Conservation (phyloP, 495 filamentous ascomycete species). For the Neurospora sp. region DNA sequence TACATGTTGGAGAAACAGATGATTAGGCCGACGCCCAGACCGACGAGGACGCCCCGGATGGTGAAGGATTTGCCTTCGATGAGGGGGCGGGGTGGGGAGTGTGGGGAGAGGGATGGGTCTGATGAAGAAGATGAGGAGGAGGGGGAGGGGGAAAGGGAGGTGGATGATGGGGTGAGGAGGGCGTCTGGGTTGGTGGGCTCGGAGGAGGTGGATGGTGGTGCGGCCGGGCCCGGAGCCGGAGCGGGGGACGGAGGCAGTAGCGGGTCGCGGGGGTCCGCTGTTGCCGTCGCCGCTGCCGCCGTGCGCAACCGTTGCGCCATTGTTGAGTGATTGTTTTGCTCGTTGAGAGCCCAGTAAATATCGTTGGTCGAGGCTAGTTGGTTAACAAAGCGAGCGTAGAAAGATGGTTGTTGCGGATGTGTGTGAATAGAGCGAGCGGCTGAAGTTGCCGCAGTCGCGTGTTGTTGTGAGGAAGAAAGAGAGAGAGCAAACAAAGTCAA, state of each 20-base stretch:
- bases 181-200: not conserved
- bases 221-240: not conserved
- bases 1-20: slow-evolving; percentile 97
- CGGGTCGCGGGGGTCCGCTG: not conserved
- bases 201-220: not conserved
- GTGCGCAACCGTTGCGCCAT: not conserved
- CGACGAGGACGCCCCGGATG: slow-evolving; percentile 65
- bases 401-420: not conserved
- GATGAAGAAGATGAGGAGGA: not conserved
- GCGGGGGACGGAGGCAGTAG: not conserved
- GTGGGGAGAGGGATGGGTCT: not conserved
- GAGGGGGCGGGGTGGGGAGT: not conserved
- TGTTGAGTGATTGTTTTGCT: not conserved
- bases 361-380: not conserved
- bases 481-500: not conserved
- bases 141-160: no score
- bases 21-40: slow-evolving; percentile 72
- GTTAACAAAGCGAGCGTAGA: not conserved
- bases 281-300: not conserved
- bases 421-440: no score
- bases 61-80: slow-evolving; percentile 60
- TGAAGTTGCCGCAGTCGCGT: not conserved
- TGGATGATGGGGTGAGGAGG: not conserved
- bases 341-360: no score
- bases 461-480: not conserved